Evolutionary conservation across 2,329 filamentous ascomycete species (phyloP), one percentile per base, ranked within the genome.

Genomic region (Microcyclospora pomicola): DNA sequence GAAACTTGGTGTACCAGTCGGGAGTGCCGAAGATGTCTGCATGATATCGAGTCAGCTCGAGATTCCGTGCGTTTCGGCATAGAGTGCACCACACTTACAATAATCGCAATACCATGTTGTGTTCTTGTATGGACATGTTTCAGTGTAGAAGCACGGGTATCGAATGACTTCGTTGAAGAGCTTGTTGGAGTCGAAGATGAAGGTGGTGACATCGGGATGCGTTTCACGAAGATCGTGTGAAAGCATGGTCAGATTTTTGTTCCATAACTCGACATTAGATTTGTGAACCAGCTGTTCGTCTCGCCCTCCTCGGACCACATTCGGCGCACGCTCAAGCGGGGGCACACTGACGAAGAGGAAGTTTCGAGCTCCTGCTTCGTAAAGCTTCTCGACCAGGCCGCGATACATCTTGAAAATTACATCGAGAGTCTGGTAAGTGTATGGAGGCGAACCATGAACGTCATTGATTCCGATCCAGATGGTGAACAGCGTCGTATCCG

Each of bases 91-190:
- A 42, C 70, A 71, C 47, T 64, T 51, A 52, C 79, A 79, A 1
- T 60, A 64, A 9, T 45, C 51, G 47, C 75, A 80, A 43, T 64
- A 77, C 0, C 43, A 60, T 0, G 71, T 77, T 0, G 66, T 67
- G 48, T 79, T 76, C 53, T 68, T 69, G 35, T 71, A 63, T 0
- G 58, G 58, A 1, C 61, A 61, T 0, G 73, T 77, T 54, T 73
- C 64, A 16, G 58, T 49, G 42, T 63, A 71, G 6, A 52, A 57
- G n/a, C 46, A 50, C 0, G 73, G 72, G 15, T 75, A 53, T 34
- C 74, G 64, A 28, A 78, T 53, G 2, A 73, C 69, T 16, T 64
- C 50, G 1, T 58, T 62, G 46, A 71, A 79, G n/a, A 71, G 54
- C 6, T 49, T 54, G 39, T 69, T 62, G 0, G 69, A 63, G 46